Base-by-base conservation (phyloP, 148 eudicot species). In the Salicornia ramosissima region DNA sequence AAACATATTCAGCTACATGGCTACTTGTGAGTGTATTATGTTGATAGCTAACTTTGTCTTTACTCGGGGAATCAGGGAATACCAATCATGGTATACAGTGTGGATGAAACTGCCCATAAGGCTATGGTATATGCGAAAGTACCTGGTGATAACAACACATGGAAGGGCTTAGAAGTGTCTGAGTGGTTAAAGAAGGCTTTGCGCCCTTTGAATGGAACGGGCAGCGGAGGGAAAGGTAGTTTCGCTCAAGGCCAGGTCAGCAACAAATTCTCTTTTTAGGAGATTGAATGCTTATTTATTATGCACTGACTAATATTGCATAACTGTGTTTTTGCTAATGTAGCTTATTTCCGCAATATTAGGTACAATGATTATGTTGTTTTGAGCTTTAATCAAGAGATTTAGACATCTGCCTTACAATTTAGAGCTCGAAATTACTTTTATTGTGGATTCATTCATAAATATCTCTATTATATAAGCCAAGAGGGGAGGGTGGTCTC, bases 211-310 rank as follows among this genome's bases (percentile, higher is more conserved):
- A 81, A 82, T 53, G 98, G 98, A 46, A 82, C 83, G 68, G 85
- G 98, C 30, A 91, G 92, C 26, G 90, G 87, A 58, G 98, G 95
- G 47, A 93, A 88, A 81, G 88, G 91, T 4, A 90, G 95, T 79
- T 82, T 87, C 58, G 98, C 95, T 64, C 89, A 86, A 54, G 95
- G 95, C 71, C 98, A 93, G 96, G 98, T 93, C 49, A 73, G 92
- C 49, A 50, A 30, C 28, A n/a, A n/a, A 45, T 18, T 13, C 16
- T n/a, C 57, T 59, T 53, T 65, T 72, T 30, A n/a, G 9, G 14
- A 26, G 15, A n/a, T n/a, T n/a, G n/a, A n/a, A 68, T 21, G 30
- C 24, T 46, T 30, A 47, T n/a, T n/a, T n/a, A 15, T 39, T 21
- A 19, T 1, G 25, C 28, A 21, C 67, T 19, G 4, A 40, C 13